Evolutionary conservation across 345 rosid species (phyloP).

Genomic region (Physaria fendleri): DNA sequence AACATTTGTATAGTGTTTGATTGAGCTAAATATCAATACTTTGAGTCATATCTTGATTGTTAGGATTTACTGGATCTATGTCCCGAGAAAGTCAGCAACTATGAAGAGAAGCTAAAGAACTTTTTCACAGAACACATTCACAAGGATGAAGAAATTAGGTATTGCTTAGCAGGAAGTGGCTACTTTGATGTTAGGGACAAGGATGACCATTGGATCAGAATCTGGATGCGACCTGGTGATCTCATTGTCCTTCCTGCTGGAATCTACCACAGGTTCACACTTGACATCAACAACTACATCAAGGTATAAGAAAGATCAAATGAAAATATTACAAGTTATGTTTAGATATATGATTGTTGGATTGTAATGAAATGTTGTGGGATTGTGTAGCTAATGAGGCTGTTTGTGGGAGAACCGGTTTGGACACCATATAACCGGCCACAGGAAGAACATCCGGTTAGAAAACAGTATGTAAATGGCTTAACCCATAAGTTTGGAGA

Average conservation of each 20-base stretch:
- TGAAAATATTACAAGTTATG: neutral
- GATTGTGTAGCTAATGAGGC: conserved; percentile 63
- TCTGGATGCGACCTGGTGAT: conserved; percentile 69
- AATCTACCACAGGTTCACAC: conserved; percentile 87
- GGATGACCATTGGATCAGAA: conserved; percentile 68
- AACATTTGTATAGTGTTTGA: too few relatives aligned
- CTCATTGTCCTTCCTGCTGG: conserved; percentile 78
- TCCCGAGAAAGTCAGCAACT: conserved; percentile 80
- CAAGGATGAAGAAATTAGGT: conserved; percentile 84
- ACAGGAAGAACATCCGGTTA: conserved; percentile 75
- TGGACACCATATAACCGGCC: conserved; percentile 82
- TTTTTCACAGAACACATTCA: conserved; percentile 88
- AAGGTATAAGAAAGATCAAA: conserved; percentile 39
- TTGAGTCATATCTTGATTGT: neutral
- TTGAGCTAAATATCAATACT: too few relatives aligned
- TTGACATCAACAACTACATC: conserved; percentile 61
- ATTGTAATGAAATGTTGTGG: neutral
- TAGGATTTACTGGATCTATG: conserved; percentile 79
- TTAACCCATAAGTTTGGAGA: conserved; percentile 31
- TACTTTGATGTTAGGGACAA: conserved; percentile 86
- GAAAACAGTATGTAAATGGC: conserved; percentile 50
- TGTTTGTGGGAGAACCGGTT: conserved; percentile 81
- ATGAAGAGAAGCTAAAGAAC: conserved; percentile 76
- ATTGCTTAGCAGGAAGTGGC: conserved; percentile 76
- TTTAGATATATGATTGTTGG: neutral